Conservation (phyloP, 805 yeast species). For the Ogataea trehaloabstinens region DNA sequence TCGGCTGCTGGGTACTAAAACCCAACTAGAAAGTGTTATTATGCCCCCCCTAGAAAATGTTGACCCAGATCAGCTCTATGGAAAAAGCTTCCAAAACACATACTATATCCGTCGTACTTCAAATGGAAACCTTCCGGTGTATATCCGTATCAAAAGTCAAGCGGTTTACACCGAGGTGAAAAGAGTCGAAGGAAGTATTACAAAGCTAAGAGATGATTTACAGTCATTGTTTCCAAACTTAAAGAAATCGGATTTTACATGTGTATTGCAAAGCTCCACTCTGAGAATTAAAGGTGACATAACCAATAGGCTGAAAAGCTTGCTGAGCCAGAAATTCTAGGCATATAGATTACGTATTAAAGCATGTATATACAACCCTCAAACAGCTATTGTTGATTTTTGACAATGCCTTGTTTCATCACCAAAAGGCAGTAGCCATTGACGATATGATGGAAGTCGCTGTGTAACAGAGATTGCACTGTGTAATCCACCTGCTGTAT, state of each 20-base stretch:
- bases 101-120: constrained; percentile 50
- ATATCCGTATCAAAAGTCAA: constrained; percentile 63
- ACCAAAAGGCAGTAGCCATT: no score
- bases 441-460: no score
- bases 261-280: constrained; percentile 50
- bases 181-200: constrained; percentile 65
- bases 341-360: background rate
- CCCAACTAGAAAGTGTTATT: no score
- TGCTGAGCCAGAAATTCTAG: constrained; percentile 32
- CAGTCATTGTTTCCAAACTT: constrained; percentile 48
- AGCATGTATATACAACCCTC: constrained; percentile 1
- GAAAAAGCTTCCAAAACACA: constrained; percentile 35
- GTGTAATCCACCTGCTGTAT: no score
- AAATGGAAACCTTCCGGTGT: constrained; percentile 78
- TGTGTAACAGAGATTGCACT: no score
- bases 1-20: no score
- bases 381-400: no score
- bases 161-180: constrained; percentile 70
- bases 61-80: constrained; percentile 22
- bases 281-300: constrained; percentile 53
- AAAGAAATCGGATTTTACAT: constrained; percentile 40
- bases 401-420: no score
- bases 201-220: constrained; percentile 65
- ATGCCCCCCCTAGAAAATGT: constrained; percentile 28
- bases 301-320: constrained; percentile 33